Base-by-base conservation (phyloP, 208 protist species). In the Angomonas ambiguus region DNA sequence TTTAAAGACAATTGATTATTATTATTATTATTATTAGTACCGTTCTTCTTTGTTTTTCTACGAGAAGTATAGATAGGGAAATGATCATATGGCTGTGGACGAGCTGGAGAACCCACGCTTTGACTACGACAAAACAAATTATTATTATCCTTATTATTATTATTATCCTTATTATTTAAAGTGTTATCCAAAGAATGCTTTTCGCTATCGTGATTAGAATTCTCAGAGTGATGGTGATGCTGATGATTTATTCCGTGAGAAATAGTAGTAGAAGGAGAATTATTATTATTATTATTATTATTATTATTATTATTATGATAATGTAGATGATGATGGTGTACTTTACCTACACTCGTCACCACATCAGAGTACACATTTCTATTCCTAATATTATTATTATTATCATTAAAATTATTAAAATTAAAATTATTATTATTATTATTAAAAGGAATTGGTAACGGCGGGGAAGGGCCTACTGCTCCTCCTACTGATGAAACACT, bases 301-400 rank as follows among this genome's bases (percentile, higher is more conserved):
- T n/a, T 45, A 45, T n/a, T 45, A 45, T 45, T 45, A 58, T 28
- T 56, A 66, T 66, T 41, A 30, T 56, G 51, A 30, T 48, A n/a
- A 51, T 55, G 24, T 27, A 64, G 51, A 67, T 56, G 49, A 41
- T 71, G 65, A 13, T 67, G 65, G 31, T 53, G 55, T 5, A 63
- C 60, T 28, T 56, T 42, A 1, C 35, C 45, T 1, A 45, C 45
- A n/a, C 32, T 24, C n/a, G 33, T 31, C 2, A 8, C n/a, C 2
- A 30, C 2, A 4, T 62, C 55, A 1, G 55, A 27, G 8, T 24
- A 34, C 25, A 35, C 34, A 48, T 18, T 48, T n/a, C 38, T 48
- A 48, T 18, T 48, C 18, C 38, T 48, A 11, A 48, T 18, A 48
- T 48, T 48, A 48, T 48, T 48, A 48, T 48, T n/a, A 48, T 48